Base-by-base conservation (phyloP, 768 basidiomycete species). In the Hortiboletus campestris region DNA sequence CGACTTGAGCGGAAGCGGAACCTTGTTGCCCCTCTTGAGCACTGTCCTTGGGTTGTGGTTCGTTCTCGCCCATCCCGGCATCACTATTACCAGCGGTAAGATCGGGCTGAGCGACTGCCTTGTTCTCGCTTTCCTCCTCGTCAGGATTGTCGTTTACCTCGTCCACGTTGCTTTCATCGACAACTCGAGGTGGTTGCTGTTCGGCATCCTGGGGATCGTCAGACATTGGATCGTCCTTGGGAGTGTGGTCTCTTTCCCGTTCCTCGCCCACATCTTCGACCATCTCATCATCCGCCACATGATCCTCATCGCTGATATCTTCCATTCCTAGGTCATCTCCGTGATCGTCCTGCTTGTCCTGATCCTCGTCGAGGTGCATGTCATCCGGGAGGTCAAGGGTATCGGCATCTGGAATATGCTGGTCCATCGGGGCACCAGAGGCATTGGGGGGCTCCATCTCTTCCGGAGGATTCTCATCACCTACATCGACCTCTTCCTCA, bases 351-450 rank as follows among this genome's bases (percentile, higher is more conserved):
- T 52, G 58, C 31, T 71, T 67, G 44, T 71, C 71, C 29, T 56
- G 61, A 19, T 62, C 62, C 47, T 75, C 70, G 20, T 76, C 78
- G 25, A 95, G 69, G 50, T 92, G 76, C 73, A 96, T 77, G 58
- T 93, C 85, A 34, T 98, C 95, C 0, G 96, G 96, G 11, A 98
- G 79, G 64, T 98, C 89, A 42, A 98, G 80, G 6, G 84, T 86
- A 49, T 96, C 80, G 3, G 87, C 87, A 57, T 97, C 91, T 22
- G 80, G 86, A 43, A 93, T 72, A 56, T 84, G 78, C 19, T 93
- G 83, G 53, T 95, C 87, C 73, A 94, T 79, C 12, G 88, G 84
- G 9, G 83, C 82, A 13, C 86, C 89, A 44, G 78, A 78, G 2
- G 74, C 76, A 51, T 78, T 77, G 9, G 79, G 79, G 10, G 74